Evolutionary conservation across 2,329 filamentous ascomycete genomes (phyloP).

Genomic region (Capronia coronata): DNA sequence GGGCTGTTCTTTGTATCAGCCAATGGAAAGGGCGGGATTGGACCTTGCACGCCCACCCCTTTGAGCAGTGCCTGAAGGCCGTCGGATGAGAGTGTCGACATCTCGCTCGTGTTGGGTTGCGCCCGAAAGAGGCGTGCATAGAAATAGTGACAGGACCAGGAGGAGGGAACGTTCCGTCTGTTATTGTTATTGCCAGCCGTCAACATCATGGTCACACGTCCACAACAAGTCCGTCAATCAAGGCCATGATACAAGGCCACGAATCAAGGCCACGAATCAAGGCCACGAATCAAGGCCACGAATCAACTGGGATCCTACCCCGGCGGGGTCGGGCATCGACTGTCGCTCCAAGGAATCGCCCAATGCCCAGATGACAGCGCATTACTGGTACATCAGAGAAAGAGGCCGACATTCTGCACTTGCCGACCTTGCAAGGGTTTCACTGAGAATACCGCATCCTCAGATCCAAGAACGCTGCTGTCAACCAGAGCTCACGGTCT

Average conservation of each 20-base stretch:
- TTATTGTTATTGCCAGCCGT: not conserved
- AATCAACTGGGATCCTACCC: not conserved
- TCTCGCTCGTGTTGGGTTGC: not conserved
- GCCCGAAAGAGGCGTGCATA: not conserved
- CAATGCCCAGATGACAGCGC: not conserved
- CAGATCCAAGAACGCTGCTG: not conserved
- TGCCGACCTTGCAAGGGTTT: not conserved
- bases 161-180: not conserved
- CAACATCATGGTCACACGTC: not conserved
- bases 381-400: not conserved
- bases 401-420: not conserved
- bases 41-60: constrained; percentile 23
- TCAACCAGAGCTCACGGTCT: not conserved
- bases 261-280: too few relatives aligned
- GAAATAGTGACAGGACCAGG: not conserved
- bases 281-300: too few relatives aligned
- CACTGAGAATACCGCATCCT: not conserved
- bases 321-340: not conserved
- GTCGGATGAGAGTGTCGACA: constrained; percentile 23
- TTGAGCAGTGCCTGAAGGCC: constrained; percentile 29
- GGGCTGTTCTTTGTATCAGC: constrained; percentile 34
- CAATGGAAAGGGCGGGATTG: constrained; percentile 21
- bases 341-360: not conserved
- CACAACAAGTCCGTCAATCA: too few relatives aligned
- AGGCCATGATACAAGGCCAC: too few relatives aligned